These are phyloP conservation scores for sunflower (Helianthus annuus) DNA, from an alignment of 129 eudicot species.

Conservation along the genomic window HanXRQr2.0-SUNRISE NC_035433.2:41352477-41352976, in stretches of 20 bases:
- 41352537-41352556: slow-evolving; percentile 14
- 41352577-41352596: background rate
- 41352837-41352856: slow-evolving; percentile 47
- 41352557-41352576: slow-evolving; percentile 20
- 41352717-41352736: slow-evolving; percentile 27
- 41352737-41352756: slow-evolving; percentile 43
- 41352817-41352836: slow-evolving; percentile 45
- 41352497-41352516: background rate
- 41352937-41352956: too few species aligned
- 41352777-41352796: slow-evolving; percentile 37
- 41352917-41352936: too few species aligned
- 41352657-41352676: too few species aligned
- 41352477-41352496: background rate
- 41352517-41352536: background rate
- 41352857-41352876: slow-evolving; percentile 13
- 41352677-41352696: too few species aligned
- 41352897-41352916: background rate
- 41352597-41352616: too few species aligned
- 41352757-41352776: slow-evolving; percentile 40
- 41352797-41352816: slow-evolving; percentile 42
- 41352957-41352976: too few species aligned
- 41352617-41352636: too few species aligned
- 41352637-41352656: too few species aligned
- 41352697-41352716: too few species aligned
- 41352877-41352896: slow-evolving; percentile 28